Evolutionary conservation across 2,329 filamentous ascomycete genomes (phyloP).

Genomic region (Acephala macrosclerotiorum): DNA sequence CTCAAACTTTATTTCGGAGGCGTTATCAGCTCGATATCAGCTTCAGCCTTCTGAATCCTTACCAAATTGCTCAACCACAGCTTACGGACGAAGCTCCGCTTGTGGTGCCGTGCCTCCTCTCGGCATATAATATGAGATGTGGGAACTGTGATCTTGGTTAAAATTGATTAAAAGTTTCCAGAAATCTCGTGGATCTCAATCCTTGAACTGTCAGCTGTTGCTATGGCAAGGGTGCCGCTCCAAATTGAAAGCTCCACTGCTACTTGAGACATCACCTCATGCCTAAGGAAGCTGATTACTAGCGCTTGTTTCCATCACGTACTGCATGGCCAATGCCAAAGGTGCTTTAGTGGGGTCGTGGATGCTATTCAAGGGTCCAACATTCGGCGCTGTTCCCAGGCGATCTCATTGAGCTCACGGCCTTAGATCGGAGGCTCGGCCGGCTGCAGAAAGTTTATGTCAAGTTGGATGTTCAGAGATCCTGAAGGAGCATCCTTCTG

Average conservation of each 20-base stretch:
- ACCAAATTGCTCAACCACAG: too few relatives aligned
- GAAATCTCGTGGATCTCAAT: not conserved
- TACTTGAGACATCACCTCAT: too few relatives aligned
- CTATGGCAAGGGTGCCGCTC: too few relatives aligned
- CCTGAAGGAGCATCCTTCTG: not conserved
- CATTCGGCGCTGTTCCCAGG: too few relatives aligned
- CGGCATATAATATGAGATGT: not conserved
- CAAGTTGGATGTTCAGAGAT: not conserved
- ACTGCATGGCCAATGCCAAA: too few relatives aligned
- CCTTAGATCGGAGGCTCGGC: too few relatives aligned
- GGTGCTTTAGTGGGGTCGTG: too few relatives aligned
- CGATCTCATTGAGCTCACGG: too few relatives aligned
- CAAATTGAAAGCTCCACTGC: too few relatives aligned
- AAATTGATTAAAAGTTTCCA: not conserved
- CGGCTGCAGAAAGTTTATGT: not conserved
- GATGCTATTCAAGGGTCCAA: too few relatives aligned
- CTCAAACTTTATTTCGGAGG: not conserved
- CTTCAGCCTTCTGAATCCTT: not conserved
- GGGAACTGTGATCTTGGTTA: not conserved
- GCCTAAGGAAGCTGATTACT: too few relatives aligned
- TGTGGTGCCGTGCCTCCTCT: not conserved
- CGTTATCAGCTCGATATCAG: not conserved
- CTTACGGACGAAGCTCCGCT: conserved; percentile 1
- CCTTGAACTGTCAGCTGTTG: not conserved
- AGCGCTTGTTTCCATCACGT: too few relatives aligned